These are phyloP conservation scores for Arxiozyma slooffiae DNA, from an alignment of 1,139 yeast genomes.

Conservation along the genomic window DNA sequence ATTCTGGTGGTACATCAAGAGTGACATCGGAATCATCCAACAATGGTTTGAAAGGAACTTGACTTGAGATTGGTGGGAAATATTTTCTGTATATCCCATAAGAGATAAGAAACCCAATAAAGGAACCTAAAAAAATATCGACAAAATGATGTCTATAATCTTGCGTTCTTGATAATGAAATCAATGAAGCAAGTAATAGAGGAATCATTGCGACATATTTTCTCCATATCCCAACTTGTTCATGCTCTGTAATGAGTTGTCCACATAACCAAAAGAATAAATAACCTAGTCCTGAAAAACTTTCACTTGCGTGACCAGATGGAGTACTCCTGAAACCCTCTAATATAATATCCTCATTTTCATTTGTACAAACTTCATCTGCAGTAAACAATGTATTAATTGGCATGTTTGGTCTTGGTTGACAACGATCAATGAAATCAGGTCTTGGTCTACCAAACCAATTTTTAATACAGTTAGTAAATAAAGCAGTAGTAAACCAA, in stretches of 20 bases:
- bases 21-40: conserved; percentile 33
- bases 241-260: conserved; percentile 40
- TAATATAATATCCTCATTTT: conserved; percentile 35
- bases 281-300: conserved; percentile 59
- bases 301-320: conserved; percentile 61
- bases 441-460: conserved; percentile 72
- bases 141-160: conserved; percentile 74
- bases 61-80: conserved; percentile 35
- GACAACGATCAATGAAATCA: conserved; percentile 65
- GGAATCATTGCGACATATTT: conserved; percentile 36
- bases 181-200: conserved; percentile 48
- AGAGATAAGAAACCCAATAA: conserved; percentile 41
- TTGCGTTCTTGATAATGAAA: conserved; percentile 63
- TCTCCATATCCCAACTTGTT: conserved; percentile 48
- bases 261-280: conserved; percentile 57
- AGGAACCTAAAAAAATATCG: conserved; percentile 54
- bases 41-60: conserved; percentile 32
- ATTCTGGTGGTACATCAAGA: conserved; percentile 9
- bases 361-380: conserved; percentile 54
- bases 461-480: conserved; percentile 61
- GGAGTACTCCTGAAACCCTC: conserved; percentile 79
- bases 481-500: conserved; percentile 42
- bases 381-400: conserved; percentile 41
- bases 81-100: conserved; percentile 39
- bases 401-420: conserved; percentile 43